Percentiles rank a stretch among this genome's conserved stretches.
phyloP scores from a whole-genome alignment of 2,329 filamentous ascomycete genomes.

The Anisogramma anomala region DNA sequence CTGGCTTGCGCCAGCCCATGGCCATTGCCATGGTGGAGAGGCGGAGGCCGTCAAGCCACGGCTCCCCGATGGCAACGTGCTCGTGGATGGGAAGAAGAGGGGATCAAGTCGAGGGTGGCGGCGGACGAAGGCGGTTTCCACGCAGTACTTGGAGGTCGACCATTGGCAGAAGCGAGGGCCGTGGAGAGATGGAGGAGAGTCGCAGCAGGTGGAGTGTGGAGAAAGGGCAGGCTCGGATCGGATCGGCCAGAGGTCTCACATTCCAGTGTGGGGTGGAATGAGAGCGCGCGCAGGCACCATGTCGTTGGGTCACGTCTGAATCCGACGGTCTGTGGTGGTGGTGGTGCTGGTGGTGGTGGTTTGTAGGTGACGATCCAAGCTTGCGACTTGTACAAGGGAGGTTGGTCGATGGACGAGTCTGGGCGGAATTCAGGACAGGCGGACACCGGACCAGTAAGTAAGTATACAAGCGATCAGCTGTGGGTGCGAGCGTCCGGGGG shows the following conservation, averaged over 20 bases:
- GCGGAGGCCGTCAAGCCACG: constrained; percentile 39
- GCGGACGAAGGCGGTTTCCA: constrained; percentile 8
- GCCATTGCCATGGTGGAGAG: constrained; percentile 48
- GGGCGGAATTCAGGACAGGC: too few relatives aligned
- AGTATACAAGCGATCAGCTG: not conserved
- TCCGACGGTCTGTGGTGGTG: too few relatives aligned
- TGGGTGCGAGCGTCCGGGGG: too few relatives aligned
- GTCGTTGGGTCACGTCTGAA: too few relatives aligned
- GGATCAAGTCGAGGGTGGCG: not conserved
- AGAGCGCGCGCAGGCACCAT: too few relatives aligned
- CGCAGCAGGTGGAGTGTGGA: not conserved
- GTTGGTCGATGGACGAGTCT: too few relatives aligned
- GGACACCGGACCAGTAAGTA: too few relatives aligned
- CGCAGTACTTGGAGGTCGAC: constrained; percentile 9
- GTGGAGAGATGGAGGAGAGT: not conserved
- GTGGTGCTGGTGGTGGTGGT: too few relatives aligned
- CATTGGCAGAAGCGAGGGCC: constrained; percentile 10
- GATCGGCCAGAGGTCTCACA: not conserved
- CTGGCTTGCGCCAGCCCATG: constrained; percentile 64
- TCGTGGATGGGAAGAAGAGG: not conserved
- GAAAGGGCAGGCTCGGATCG: not conserved
- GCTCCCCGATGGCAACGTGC: not conserved
- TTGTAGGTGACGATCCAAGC: too few relatives aligned
- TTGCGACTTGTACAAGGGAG: too few relatives aligned
- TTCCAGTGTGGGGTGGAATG: too few relatives aligned